Base-by-base conservation (phyloP, 768 basidiomycete genomes). In the Coprinopsis cinerea region DNA sequence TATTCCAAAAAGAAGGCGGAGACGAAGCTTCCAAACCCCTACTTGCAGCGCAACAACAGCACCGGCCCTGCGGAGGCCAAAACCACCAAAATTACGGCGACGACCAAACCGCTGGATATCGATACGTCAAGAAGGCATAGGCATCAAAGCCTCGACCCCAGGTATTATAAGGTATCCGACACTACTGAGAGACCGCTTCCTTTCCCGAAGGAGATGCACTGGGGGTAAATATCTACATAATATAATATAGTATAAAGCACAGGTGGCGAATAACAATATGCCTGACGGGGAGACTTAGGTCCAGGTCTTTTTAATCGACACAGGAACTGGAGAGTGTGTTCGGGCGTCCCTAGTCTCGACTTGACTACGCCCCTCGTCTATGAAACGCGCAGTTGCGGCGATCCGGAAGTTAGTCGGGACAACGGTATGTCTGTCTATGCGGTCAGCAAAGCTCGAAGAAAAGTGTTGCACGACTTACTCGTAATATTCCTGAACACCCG, bases 351-450 rank as follows among this genome's bases (percentile, higher is more conserved):
- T 9, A n/a, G 25, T 7, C 18, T 28, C 20, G 22, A 45, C 17
- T 27, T 39, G 46, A 5, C 9, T 47, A 24, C 37, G 46, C 15
- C 23, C 18, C 10, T 22, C 24, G n/a, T 24, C 22, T 25, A 45
- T 51, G 15, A 57, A 90, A 89, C 88, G 78, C 34, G 88, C 88
- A 11, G 88, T 90, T 2, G 88, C 88, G 24, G 86, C 87, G 54
- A 90, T 85, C 2, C 88, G 77, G 62, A 89, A 85, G 59, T 84
- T 82, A 48, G 74, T 72, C 10, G 88, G 88, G 50, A 84, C 63
- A 3, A 90, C 88, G 4, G 83, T 83, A 53, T 90, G 88, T 59
- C 85, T 89, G 48, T 26, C 52, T 52, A 45, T 6, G 49, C n/a
- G 6, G 26, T 51, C 6, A 48, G 23, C 10, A 46, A 22, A 14